Base-by-base conservation (phyloP, 2,329 filamentous ascomycete genomes). In the Blumeriella jaapii region DNA sequence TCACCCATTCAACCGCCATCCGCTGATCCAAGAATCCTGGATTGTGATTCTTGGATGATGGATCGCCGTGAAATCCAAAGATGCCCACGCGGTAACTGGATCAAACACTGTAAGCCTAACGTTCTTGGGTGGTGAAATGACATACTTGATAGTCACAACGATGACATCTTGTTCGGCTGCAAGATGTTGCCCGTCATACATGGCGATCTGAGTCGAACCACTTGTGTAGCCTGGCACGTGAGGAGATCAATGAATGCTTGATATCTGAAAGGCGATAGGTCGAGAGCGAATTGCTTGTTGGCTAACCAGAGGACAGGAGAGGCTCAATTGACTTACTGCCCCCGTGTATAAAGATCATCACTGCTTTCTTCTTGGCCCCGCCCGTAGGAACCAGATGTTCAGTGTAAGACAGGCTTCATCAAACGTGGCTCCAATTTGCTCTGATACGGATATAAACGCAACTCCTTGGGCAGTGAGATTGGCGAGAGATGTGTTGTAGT, bases 1-100 rank as follows among this genome's bases (percentile, higher is more conserved):
- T 60, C 25, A 78, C 64, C 74, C 74, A 78, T 36, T 61, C 56
- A 17, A 78, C 59, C 9, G 69, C 62, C 16, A 65, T 49, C 41
- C 68, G 62, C 55, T 78, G 73, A 48, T 79, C 75, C 41, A 64
- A 60, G 32, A 79, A 55, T 2, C 77, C 78, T 13, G 31, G 17
- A 14, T 41, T 41, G 16, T 36, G 28, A n/a, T 18, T 31, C 13
- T 8, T 16, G n/a, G 15, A 17, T 23, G 20, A 6, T 28, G 34
- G 38, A 18, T 28, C 22, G 7, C 38, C 38, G 15, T 18, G 28
- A 14, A 33, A 41, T 19, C 38, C 38, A 8, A 38, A 28, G 19
- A 41, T 53, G 41, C 57, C 59, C 29, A 59, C 17, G 2, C 61
- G 59, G 41, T 66, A 67, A 47, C 63, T 65, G 11, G 11, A 11